Percentiles rank a stretch among this genome's conserved stretches.
Evolutionary conservation across 1,284 basidiomycete species (phyloP).

Genomic region (Sanghuangporus sanghuang): DNA sequence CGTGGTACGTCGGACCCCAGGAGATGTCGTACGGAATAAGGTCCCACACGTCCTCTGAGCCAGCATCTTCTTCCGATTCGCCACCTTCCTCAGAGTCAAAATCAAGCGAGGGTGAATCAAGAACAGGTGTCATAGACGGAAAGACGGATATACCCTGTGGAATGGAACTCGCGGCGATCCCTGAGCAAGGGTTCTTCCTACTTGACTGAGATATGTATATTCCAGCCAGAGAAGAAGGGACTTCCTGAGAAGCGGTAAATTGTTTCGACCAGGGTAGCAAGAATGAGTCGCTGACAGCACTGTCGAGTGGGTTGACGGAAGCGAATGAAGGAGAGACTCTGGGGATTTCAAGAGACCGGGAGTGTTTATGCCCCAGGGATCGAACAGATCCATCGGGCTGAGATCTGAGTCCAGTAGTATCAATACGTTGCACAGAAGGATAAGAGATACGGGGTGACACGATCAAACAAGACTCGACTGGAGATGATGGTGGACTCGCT

Average conservation of each 20-base stretch:
- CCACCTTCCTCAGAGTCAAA: constrained; percentile 2
- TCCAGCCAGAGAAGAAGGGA: not conserved
- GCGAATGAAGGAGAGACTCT: too few species aligned
- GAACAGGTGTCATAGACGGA: not conserved
- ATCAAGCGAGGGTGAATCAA: constrained; percentile 3
- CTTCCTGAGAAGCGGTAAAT: not conserved
- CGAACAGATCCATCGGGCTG: not conserved
- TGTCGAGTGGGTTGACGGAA: not conserved
- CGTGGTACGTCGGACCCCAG: constrained; percentile 35
- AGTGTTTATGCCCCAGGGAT: not conserved
- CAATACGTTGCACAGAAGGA: not conserved
- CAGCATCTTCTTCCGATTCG: constrained; percentile 15
- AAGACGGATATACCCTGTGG: not conserved
- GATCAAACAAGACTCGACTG: not conserved
- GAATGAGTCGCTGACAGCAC: constrained; percentile 4
- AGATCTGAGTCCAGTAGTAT: not conserved
- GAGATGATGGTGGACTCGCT: not conserved
- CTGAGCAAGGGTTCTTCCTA: not conserved
- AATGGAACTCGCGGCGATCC: not conserved
- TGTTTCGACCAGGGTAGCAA: not conserved
- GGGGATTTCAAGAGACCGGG: constrained; percentile 4
- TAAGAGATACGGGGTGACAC: not conserved
- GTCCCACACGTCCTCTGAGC: constrained; percentile 34
- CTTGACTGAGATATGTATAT: constrained; percentile 10
- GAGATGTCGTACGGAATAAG: constrained; percentile 39